phyloP scores from a whole-genome alignment of 495 filamentous ascomycete species.

The Amniculicola lignicola region DNA sequence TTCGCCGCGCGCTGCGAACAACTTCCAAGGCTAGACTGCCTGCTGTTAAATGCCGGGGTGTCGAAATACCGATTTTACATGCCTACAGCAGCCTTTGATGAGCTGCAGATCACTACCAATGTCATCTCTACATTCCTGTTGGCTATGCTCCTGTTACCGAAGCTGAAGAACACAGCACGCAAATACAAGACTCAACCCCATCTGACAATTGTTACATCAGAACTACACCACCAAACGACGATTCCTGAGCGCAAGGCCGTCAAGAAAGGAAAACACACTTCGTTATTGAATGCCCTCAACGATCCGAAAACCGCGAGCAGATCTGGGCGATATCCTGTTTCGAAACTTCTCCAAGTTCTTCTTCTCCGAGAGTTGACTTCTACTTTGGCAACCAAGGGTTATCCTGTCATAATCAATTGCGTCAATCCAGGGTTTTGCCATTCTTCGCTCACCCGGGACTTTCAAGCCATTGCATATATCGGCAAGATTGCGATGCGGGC shows the following conservation, averaged over 20 bases:
- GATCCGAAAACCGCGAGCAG: conserved; percentile 30
- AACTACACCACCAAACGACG: conserved; percentile 32
- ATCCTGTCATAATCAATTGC: conserved; percentile 40
- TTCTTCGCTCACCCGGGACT: conserved; percentile 36
- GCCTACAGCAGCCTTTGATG: conserved; percentile 26
- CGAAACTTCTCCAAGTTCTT: conserved; percentile 40
- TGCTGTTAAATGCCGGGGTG: conserved; percentile 47
- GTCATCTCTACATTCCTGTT: conserved; percentile 46
- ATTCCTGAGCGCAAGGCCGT: conserved; percentile 31
- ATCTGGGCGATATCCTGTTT: conserved; percentile 35
- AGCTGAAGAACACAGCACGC: conserved; percentile 33
- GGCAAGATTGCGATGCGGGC: conserved; percentile 14
- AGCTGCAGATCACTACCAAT: conserved; percentile 43
- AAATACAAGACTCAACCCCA: conserved; percentile 29
- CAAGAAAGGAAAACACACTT: background rate
- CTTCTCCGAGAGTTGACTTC: conserved; percentile 32
- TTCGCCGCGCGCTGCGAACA: conserved; percentile 39
- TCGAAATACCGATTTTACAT: conserved; percentile 7
- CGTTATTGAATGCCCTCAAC: conserved; percentile 33
- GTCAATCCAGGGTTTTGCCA: conserved; percentile 44
- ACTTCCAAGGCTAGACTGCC: conserved; percentile 43
- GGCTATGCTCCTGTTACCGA: conserved; percentile 43
- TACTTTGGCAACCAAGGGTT: conserved; percentile 14
- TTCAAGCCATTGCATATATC: background rate
- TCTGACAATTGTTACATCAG: conserved; percentile 34